Evolutionary conservation across 768 basidiomycete genomes (phyloP).

Genomic region (Tephrocybe rancida): DNA sequence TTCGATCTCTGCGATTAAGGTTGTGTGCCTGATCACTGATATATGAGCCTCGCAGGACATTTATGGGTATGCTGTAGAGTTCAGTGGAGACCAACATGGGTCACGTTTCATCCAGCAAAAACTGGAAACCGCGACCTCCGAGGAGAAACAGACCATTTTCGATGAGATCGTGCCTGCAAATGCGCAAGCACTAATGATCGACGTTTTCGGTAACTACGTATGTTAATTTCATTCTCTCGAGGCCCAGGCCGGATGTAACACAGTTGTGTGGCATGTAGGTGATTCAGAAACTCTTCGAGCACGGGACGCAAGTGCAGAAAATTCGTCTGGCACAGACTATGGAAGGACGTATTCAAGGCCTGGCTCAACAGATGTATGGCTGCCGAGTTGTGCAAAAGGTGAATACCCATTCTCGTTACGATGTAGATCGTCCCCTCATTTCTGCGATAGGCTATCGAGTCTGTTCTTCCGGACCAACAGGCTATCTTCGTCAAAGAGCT

Average conservation of each 20-base stretch:
- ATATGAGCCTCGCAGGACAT: slow-evolving; percentile 64
- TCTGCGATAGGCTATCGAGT: slow-evolving; percentile 76
- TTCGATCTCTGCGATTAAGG: background rate
- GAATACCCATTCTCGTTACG: slow-evolving; percentile 3
- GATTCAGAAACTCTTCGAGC: slow-evolving; percentile 91
- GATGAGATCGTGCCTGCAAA: slow-evolving; percentile 85
- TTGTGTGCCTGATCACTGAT: slow-evolving; percentile 16
- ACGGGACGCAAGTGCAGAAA: slow-evolving; percentile 78
- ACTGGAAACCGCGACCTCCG: slow-evolving; percentile 72
- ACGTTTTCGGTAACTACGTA: slow-evolving; percentile 97
- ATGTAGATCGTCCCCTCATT: slow-evolving; percentile 5
- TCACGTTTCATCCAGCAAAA: slow-evolving; percentile 96
- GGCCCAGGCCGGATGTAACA: background rate
- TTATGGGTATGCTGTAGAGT: slow-evolving; percentile 83
- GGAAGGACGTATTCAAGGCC: slow-evolving; percentile 72
- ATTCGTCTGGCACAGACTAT: slow-evolving; percentile 68
- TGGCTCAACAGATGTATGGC: slow-evolving; percentile 93
- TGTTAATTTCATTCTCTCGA: slow-evolving; percentile 25
- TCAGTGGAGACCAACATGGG: slow-evolving; percentile 94
- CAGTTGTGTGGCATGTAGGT: slow-evolving; percentile 53
- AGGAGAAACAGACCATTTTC: slow-evolving; percentile 80
- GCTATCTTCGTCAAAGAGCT: slow-evolving; percentile 74
- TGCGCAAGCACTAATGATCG: slow-evolving; percentile 77
- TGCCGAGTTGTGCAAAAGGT: slow-evolving; percentile 97
- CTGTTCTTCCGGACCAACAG: slow-evolving; percentile 79